phyloP scores from a whole-genome alignment of 2,329 filamentous ascomycete genomes.

The Diaporthe sp. region DNA sequence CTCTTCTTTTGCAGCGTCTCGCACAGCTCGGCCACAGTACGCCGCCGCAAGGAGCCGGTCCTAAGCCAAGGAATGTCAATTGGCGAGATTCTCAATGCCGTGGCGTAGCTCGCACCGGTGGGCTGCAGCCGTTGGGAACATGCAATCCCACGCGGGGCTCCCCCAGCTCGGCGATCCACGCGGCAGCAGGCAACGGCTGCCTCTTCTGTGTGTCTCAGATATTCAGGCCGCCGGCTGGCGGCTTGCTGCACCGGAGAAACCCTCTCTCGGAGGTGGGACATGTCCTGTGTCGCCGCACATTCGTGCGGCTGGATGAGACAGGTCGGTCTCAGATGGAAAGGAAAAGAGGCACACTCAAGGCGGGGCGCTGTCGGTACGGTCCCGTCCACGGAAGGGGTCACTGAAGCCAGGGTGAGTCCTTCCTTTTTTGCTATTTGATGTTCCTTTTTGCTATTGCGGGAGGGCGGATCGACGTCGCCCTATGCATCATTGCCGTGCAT shows the following conservation, averaged over 20 bases:
- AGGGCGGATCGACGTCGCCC: not conserved
- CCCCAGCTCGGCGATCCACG: constrained; percentile 5
- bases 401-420: not conserved
- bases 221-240: not conserved
- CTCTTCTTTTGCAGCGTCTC: not conserved
- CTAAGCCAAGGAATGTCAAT: not conserved
- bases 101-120: not conserved
- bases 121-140: constrained; percentile 9
- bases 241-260: constrained; percentile 21
- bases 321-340: constrained; percentile 6
- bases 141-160: not conserved
- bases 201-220: not conserved
- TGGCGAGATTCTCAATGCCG: not conserved
- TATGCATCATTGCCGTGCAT: not conserved
- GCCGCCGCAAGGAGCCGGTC: not conserved
- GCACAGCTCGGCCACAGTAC: not conserved
- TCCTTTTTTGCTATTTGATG: not conserved
- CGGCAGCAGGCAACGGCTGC: constrained; percentile 11
- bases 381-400: not conserved
- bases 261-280: not conserved
- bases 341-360: not conserved
- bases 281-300: not conserved
- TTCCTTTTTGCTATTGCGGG: no score
- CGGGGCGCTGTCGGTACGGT: not conserved
- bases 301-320: constrained; percentile 17